phyloP scores from a whole-genome alignment of 306 rosid species.

The apple (Malus domestica) region DNA sequence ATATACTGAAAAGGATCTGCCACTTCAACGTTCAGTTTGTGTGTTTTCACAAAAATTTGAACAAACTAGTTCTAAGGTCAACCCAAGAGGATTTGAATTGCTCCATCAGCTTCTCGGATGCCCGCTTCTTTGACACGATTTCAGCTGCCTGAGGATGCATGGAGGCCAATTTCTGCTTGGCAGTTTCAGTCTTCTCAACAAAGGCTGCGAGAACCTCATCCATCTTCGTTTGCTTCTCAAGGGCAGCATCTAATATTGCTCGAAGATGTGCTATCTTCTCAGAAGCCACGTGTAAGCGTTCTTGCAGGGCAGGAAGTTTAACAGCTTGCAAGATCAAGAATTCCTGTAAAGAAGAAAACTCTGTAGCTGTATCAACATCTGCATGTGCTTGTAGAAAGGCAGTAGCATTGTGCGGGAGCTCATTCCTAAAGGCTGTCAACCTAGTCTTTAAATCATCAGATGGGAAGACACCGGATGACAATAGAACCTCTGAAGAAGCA shows the following conservation, averaged over 20 bases:
- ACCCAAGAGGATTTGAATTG: background rate
- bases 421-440: background rate
- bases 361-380: background rate
- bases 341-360: background rate
- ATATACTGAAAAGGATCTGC: no score
- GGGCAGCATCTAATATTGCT: background rate
- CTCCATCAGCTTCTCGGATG: background rate
- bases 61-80: background rate
- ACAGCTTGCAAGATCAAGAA: background rate
- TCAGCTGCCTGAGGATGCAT: background rate
- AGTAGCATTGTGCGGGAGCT: background rate
- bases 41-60: background rate
- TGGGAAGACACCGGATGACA: background rate
- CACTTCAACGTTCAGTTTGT: no score
- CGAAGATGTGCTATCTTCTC: background rate
- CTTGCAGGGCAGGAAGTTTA: background rate
- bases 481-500: background rate
- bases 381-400: background rate
- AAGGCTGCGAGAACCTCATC: background rate
- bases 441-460: background rate
- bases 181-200: background rate
- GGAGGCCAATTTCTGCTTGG: background rate
- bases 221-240: background rate
- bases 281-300: background rate
- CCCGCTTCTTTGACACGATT: background rate